Percentiles rank a stretch among this genome's conserved stretches.
Evolutionary conservation across 1,284 basidiomycete genomes (phyloP).

Genomic region (Entoloma clypeatum): DNA sequence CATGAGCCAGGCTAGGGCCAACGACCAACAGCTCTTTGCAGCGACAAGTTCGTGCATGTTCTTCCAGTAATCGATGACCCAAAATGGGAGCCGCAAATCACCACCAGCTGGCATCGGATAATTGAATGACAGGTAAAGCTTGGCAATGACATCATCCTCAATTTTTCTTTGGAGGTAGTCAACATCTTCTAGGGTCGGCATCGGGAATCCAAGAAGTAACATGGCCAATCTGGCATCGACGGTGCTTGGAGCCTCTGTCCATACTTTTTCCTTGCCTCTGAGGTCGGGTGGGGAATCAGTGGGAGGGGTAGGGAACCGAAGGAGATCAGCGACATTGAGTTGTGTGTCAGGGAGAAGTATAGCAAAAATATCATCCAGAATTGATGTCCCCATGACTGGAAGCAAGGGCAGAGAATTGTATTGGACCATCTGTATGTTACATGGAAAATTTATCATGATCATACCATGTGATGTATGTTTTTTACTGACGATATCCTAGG

Average conservation of each 20-base stretch:
- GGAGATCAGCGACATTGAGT: slow-evolving; percentile 6
- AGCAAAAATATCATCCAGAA: slow-evolving; percentile 1
- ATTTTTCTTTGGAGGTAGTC: neutral
- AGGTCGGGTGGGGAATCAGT: neutral
- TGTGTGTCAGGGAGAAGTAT: slow-evolving; percentile 4
- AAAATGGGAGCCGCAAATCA: slow-evolving; percentile 5
- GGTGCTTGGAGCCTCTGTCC: slow-evolving; percentile 1
- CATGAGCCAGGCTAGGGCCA: slow-evolving; percentile 7
- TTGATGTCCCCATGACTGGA: neutral
- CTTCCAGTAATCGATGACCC: slow-evolving; percentile 9
- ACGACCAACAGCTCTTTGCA: slow-evolving; percentile 1
- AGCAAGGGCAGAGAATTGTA: too few species aligned
- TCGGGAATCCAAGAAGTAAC: slow-evolving; percentile 3
- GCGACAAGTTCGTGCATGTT: slow-evolving; percentile 1
- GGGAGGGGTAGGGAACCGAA: slow-evolving; percentile 4
- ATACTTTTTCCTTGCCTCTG: neutral
- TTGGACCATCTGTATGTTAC: too few species aligned
- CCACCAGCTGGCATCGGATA: neutral
- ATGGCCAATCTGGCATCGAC: neutral
- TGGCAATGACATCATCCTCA: neutral
- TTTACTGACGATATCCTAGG: too few species aligned
- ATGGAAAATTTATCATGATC: too few species aligned
- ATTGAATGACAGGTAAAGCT: slow-evolving; percentile 1
- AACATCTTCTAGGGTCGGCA: slow-evolving; percentile 2
- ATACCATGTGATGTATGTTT: too few species aligned